A percentile compares a stretch with the other conserved stretches of the same genome.
Conservation (phyloP, 768 basidiomycete species). For the Sistotremastrum suecicum region DNA sequence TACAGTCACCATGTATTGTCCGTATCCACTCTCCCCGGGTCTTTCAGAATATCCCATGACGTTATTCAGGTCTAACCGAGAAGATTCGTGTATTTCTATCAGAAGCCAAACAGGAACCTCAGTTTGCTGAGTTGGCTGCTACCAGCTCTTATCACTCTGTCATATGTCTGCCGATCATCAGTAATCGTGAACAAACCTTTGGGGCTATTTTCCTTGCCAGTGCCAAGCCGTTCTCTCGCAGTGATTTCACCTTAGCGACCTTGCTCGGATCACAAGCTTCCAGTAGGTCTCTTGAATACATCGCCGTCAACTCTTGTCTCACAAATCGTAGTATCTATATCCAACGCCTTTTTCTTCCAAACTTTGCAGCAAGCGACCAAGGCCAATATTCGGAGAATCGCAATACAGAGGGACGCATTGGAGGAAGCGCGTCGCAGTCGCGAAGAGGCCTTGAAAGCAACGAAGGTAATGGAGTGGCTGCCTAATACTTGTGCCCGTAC, state of each 20-base stretch:
- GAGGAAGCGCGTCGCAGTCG: conserved; percentile 57
- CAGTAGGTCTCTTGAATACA: too few relatives aligned
- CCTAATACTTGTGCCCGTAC: background rate
- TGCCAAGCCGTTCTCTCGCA: conserved; percentile 47
- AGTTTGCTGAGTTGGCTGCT: background rate
- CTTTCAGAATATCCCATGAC: background rate
- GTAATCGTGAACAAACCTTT: conserved; percentile 64
- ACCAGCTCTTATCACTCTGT: conserved; percentile 40
- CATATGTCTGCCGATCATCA: conserved; percentile 57
- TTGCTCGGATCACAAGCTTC: conserved; percentile 54
- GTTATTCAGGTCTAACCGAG: conserved; percentile 40
- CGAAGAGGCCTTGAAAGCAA: conserved; percentile 61
- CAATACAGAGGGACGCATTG: conserved; percentile 52
- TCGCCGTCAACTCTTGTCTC: too few relatives aligned
- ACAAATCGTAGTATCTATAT: conserved; percentile 35
- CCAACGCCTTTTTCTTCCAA: conserved; percentile 60
- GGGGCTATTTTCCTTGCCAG: conserved; percentile 57
- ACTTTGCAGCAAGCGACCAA: conserved; percentile 61
- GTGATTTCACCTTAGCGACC: conserved; percentile 45
- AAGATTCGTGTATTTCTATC: conserved; percentile 54
- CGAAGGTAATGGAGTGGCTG: conserved; percentile 31
- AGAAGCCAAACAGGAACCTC: conserved; percentile 35
- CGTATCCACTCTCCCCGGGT: background rate
- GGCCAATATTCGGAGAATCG: conserved; percentile 67
- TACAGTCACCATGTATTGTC: conserved; percentile 54